Conservation (phyloP, 2,329 filamentous ascomycete species). For the Colletotrichum cordylinicola region DNA sequence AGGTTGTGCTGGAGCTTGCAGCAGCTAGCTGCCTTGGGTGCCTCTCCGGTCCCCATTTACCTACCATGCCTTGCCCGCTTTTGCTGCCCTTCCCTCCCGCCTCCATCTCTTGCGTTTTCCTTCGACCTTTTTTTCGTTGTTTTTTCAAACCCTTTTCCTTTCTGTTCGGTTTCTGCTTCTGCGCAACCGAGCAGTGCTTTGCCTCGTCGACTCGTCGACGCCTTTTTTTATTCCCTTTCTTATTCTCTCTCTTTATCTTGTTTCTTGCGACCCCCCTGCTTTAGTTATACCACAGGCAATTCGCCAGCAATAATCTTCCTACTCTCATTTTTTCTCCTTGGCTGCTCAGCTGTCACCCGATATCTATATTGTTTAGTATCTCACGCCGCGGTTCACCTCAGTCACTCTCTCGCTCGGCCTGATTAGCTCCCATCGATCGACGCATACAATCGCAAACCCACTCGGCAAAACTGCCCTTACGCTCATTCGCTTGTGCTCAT, state of each 20-base stretch:
- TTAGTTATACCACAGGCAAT: neutral
- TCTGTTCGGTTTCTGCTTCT: neutral
- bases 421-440: neutral
- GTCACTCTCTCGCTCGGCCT: conserved; percentile 2
- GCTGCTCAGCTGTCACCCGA: neutral
- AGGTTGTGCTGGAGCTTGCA: neutral
- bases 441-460: neutral
- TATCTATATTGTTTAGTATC: conserved; percentile 1
- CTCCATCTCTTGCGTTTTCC: neutral
- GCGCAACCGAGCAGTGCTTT: neutral
- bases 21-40: neutral
- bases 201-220: conserved; percentile 14
- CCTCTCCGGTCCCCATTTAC: neutral
- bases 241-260: neutral
- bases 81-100: conserved; percentile 17
- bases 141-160: conserved; percentile 8
- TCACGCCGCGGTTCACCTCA: neutral
- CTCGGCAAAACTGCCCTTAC: neutral
- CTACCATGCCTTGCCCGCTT: conserved; percentile 8
- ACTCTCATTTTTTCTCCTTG: neutral
- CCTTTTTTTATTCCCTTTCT: conserved; percentile 3
- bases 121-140: conserved; percentile 8
- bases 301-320: neutral
- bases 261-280: neutral
- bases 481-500: neutral